Conservation (phyloP, 495 filamentous ascomycete genomes). For the Neurospora hispaniola region DNA sequence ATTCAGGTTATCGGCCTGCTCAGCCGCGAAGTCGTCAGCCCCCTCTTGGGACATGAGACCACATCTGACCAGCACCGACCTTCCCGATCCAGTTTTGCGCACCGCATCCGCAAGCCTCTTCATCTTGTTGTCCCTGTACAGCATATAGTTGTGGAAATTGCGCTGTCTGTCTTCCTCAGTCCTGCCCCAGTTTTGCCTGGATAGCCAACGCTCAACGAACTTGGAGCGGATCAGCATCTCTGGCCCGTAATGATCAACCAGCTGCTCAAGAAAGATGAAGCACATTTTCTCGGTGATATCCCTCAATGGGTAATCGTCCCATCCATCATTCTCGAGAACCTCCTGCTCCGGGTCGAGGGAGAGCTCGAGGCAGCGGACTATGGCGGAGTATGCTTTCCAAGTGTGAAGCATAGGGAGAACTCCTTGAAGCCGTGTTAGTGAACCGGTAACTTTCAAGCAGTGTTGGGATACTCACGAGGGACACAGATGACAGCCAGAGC, state of each 20-base stretch:
- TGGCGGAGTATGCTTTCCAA: slow-evolving; percentile 36
- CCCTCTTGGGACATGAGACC: slow-evolving; percentile 23
- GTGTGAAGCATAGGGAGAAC: slow-evolving; percentile 25
- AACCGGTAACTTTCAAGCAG: not conserved
- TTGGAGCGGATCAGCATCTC: slow-evolving; percentile 35
- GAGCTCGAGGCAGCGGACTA: slow-evolving; percentile 42
- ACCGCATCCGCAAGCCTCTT: slow-evolving; percentile 32
- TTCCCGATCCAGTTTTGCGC: slow-evolving; percentile 24
- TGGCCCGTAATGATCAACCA: slow-evolving; percentile 31
- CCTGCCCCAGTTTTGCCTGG: slow-evolving; percentile 43
- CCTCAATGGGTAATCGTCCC: slow-evolving; percentile 42
- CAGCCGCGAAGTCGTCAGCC: slow-evolving; percentile 10
- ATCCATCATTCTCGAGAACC: slow-evolving; percentile 32
- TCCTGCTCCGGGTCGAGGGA: slow-evolving; percentile 41
- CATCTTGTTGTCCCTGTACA: slow-evolving; percentile 33
- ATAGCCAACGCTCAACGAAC: slow-evolving; percentile 47
- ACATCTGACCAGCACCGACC: slow-evolving; percentile 29
- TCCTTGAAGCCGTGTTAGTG: slow-evolving; percentile 2
- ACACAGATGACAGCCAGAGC: slow-evolving; percentile 31
- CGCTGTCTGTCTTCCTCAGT: slow-evolving; percentile 29
- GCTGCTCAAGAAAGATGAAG: slow-evolving; percentile 34
- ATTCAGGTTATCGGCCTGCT: slow-evolving; percentile 5
- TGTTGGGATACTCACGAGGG: slow-evolving; percentile 7
- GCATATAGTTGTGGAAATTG: slow-evolving; percentile 36
- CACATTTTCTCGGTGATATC: slow-evolving; percentile 42